Base-by-base conservation (phyloP, 108 stramenopile genomes). In the Fragilariopsis cylindrus region DNA sequence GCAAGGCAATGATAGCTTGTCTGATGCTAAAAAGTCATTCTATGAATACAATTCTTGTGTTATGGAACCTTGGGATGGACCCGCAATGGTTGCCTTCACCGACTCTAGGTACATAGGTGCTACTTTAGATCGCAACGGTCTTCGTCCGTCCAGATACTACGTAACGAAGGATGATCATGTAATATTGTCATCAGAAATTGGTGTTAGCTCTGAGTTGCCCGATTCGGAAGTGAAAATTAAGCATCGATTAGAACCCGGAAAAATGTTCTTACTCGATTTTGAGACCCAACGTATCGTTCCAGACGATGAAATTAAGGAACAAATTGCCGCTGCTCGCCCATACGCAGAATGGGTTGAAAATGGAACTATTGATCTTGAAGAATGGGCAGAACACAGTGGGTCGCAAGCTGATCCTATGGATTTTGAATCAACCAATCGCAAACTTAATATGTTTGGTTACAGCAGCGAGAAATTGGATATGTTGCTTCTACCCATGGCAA, bases 41-140 rank as follows among this genome's bases (percentile, higher is more conserved):
- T 99, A 98, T 82, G 97, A 99, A 81, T 99, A 97, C 88, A 97
- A 99, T 77, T 95, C 94, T 7, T 94, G 92, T 76, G 81, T 98
- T 69, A 98, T 97, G 98, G 98, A 99, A 88, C 98, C 98, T 30
- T 99, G 98, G 98, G 98, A 99, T 81, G 98, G 98, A 60, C 98
- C 98, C 42, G 98, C 98, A 72, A 97, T 98, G 96, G 96, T 99
- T 70, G 97, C 97, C 70, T 99, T 99, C 73, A 98, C 98, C 8
- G 97, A 99, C 81, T 94, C 94, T 41, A 80, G 92, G 41, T 96
- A 93, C 81, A 92, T 96, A 77, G 97, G 96, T 74, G 97, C 97
- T 39, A 96, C 96, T 12, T 70, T 98, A 70, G 97, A 98, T 83
- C 87, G 97, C 54, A 98, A 98, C 79, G 97, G 97, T 60, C 89